Conservation (phyloP, 2,329 filamentous ascomycete species). For the Pezicula rhizophila region DNA sequence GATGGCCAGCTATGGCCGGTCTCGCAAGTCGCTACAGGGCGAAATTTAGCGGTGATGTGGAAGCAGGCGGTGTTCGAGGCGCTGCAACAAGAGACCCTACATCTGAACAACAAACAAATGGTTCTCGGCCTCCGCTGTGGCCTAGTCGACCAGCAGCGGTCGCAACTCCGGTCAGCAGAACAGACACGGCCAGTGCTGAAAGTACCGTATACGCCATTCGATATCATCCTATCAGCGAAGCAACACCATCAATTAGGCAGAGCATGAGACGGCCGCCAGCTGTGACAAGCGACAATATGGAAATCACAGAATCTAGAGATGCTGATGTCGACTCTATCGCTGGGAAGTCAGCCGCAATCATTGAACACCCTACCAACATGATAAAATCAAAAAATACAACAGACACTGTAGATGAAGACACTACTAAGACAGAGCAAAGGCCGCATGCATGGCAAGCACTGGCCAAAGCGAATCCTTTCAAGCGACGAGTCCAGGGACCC, state of each 20-base stretch:
- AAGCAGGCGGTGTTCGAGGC: conserved; percentile 4
- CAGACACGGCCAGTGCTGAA: conserved; percentile 57
- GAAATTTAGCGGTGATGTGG: conserved; percentile 16
- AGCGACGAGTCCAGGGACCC: conserved; percentile 18
- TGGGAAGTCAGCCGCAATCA: conserved; percentile 16
- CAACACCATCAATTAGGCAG: conserved; percentile 15
- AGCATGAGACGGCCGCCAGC: conserved; percentile 1
- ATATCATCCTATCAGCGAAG: conserved; percentile 50
- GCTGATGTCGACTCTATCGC: conserved; percentile 15
- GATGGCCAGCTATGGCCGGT: conserved; percentile 39
- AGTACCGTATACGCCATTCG: conserved; percentile 59
- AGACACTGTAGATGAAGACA: conserved; percentile 11
- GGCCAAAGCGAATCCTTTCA: conserved; percentile 23
- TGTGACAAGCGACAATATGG: conserved; percentile 20
- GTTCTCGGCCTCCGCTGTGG: conserved; percentile 33
- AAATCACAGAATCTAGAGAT: conserved; percentile 11
- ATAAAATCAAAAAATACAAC: conserved; percentile 6
- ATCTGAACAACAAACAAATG: conserved; percentile 6
- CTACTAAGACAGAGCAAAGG: not conserved
- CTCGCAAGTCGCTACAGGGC: conserved; percentile 22
- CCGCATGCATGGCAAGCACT: conserved; percentile 16
- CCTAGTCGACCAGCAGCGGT: conserved; percentile 48
- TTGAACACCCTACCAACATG: conserved; percentile 17
- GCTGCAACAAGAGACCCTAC: not conserved
- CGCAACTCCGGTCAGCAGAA: conserved; percentile 52